Conservation (phyloP, 176 grass and related monocot species). For the Juncus inflexus region DNA sequence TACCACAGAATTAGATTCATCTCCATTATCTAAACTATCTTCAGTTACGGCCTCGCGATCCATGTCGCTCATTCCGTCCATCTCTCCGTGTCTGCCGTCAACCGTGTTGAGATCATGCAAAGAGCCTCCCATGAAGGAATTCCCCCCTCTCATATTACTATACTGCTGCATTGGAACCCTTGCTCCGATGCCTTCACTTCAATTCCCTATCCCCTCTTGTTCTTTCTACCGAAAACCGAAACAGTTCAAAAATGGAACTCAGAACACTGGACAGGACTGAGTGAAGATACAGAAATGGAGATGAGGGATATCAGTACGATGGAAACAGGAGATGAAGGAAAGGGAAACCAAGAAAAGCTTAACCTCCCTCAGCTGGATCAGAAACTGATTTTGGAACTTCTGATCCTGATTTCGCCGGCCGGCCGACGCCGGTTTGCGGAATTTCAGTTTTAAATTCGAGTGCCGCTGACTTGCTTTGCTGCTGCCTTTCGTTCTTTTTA, state of each 20-base stretch:
- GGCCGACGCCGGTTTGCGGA: background rate
- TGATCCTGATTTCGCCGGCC: background rate
- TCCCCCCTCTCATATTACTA: conserved; percentile 20
- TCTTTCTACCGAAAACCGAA: too few species aligned
- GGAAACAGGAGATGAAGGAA: too few species aligned
- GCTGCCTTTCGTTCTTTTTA: too few species aligned
- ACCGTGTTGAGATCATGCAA: conserved; percentile 50
- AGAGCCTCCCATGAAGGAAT: conserved; percentile 35
- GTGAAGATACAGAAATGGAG: too few species aligned
- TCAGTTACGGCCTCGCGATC: conserved; percentile 48
- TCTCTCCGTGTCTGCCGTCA: conserved; percentile 29
- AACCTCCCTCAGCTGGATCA: background rate
- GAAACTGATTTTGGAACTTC: too few species aligned
- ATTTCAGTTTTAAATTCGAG: too few species aligned
- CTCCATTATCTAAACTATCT: conserved; percentile 56
- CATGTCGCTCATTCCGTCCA: conserved; percentile 51
- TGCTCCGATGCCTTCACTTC: conserved; percentile 1
- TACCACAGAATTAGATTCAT: conserved; percentile 72
- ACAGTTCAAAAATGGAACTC: too few species aligned
- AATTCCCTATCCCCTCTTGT: background rate
- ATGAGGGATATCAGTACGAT: too few species aligned
- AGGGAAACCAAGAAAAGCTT: too few species aligned
- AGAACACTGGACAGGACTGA: too few species aligned
- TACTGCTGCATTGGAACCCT: conserved; percentile 40
- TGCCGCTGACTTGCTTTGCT: too few species aligned